A percentile compares a stretch with the other conserved stretches of the same genome.
Evolutionary conservation across 345 rosid species (phyloP).

Genomic region (Murraya koenigii): DNA sequence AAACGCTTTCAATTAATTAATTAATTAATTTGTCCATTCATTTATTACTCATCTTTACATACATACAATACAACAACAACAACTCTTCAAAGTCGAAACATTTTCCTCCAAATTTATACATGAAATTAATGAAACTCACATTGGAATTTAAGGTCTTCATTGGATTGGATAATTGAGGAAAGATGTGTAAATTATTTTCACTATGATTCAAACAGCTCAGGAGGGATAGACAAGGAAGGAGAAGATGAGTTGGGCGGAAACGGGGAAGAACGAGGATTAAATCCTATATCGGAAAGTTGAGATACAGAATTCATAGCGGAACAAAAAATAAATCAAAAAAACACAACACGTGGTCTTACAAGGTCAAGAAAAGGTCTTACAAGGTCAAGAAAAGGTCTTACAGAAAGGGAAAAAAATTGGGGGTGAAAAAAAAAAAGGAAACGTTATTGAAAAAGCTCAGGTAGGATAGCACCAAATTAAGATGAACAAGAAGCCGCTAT

Average conservation of each 20-base stretch:
- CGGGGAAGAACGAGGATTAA: background rate
- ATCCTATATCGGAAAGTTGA: conserved; percentile 20
- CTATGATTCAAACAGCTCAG: conserved; percentile 58
- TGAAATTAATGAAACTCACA: background rate
- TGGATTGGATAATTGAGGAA: conserved; percentile 7
- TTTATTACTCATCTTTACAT: background rate
- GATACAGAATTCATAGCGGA: background rate
- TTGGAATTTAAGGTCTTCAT: conserved; percentile 1
- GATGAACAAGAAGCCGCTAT: conserved; percentile 13
- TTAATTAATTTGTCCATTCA: too few species aligned
- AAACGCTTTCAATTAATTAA: background rate
- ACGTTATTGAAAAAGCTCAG: conserved; percentile 60
- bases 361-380: conserved; percentile 99
- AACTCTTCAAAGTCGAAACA: background rate
- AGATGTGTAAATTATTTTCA: background rate
- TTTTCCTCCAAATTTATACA: background rate
- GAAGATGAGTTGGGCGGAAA: conserved; percentile 54
- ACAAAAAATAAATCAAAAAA: background rate
- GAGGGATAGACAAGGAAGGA: conserved; percentile 97
- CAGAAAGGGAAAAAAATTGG: background rate
- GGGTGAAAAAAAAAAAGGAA: background rate
- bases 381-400: conserved; percentile 99
- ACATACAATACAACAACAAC: background rate
- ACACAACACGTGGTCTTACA: conserved; percentile 60
- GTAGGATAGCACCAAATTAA: conserved; percentile 72